Conservation (phyloP, 371 early-diverging fungal species). For the Haplosporangium sp. region DNA sequence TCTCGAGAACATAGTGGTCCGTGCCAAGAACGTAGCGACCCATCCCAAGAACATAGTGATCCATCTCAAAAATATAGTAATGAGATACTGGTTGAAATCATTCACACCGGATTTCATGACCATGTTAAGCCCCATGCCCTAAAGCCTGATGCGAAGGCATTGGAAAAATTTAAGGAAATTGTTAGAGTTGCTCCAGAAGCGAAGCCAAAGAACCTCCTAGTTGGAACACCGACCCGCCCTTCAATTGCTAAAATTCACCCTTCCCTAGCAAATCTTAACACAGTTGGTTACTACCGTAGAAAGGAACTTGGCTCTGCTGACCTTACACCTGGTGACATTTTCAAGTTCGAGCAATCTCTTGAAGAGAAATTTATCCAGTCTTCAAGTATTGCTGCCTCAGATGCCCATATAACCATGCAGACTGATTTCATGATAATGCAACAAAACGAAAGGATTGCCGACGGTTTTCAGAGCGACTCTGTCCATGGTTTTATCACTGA, state of each 20-base stretch:
- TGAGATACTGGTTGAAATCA: too few species aligned
- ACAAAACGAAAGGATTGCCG: not conserved
- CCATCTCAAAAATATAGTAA: too few species aligned
- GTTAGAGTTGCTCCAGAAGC: slow-evolving; percentile 11
- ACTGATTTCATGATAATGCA: slow-evolving; percentile 11
- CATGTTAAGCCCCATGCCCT: slow-evolving; percentile 10
- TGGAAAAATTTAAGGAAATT: not conserved
- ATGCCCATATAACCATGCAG: slow-evolving; percentile 16
- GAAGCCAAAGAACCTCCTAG: not conserved
- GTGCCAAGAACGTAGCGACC: too few species aligned
- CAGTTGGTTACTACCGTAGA: not conserved
- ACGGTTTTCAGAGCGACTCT: slow-evolving; percentile 19
- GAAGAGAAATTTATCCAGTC: not conserved
- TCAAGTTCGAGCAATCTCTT: not conserved
- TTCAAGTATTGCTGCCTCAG: not conserved
- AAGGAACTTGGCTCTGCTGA: not conserved
- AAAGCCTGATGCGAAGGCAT: not conserved
- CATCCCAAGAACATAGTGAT: too few species aligned
- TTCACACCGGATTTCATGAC: slow-evolving; percentile 9
- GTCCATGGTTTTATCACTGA: slow-evolving; percentile 6
- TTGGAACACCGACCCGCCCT: not conserved
- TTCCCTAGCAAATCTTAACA: not conserved
- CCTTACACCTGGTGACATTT: not conserved
- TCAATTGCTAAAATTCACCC: slow-evolving; percentile 1
- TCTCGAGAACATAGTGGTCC: not conserved